Base-by-base conservation (phyloP, 2,329 filamentous ascomycete species). In the Zalaria sp. region DNA sequence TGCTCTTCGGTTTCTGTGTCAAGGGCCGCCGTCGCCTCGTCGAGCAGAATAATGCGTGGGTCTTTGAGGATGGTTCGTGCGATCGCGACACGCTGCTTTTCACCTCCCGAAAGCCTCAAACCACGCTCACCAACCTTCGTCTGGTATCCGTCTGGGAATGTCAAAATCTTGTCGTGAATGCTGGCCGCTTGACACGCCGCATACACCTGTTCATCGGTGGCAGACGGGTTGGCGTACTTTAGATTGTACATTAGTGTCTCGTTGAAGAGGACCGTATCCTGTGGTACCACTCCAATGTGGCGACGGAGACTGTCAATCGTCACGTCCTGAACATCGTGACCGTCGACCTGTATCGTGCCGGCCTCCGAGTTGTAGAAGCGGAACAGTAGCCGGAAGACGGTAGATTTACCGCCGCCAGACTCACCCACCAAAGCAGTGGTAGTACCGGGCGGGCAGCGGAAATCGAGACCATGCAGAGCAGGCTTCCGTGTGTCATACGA, bases 391-490 rank as follows among this genome's bases (percentile, higher is more conserved):
- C 91, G 82, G 68, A 98, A 95, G 26, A 98, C 75, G 0, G 91
- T 98, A 2, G 89, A 96, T 62, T 98, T 98, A 50, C 91, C 91
- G 45, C 91, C 91, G 37, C 91, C 91, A 28, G 89, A 96, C 60
- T 96, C 89, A 48, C 91, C 91, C 11, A 98, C 91, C 49, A 98
- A 80, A 1, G 91, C 91, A 4, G 89, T 98, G 0, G 88, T 96
- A 1, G 87, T 95, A 40, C 91, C 91, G 2, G 91, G 88, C 11
- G 69, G 66, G 59, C 88, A 95, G 48, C 81, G 79, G 61, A 98
- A 96, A 48, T 75, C 81, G 38, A 98, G 71, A 37, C 87, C 80
- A 48, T 82, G 79, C 47, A 98, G 65, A 1, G 91, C 91, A 5
- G 87, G 81, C 57, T 86, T 88, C 41, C 87, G 83, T 42, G 75